phyloP scores from a whole-genome alignment of 1,284 basidiomycete genomes.

The Fomitiporia mediterranea region DNA sequence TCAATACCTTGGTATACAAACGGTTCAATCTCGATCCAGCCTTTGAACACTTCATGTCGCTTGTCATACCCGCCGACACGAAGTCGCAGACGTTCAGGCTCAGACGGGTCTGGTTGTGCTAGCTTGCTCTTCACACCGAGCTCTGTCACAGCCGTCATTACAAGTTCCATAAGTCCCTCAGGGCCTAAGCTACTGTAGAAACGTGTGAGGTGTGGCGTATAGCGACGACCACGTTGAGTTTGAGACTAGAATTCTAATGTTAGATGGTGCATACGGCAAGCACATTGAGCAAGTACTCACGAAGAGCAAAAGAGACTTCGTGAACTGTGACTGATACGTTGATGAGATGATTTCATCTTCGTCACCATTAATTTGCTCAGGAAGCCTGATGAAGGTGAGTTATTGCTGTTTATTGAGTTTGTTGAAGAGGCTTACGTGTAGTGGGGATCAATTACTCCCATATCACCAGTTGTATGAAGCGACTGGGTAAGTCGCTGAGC shows the following conservation, averaged over 20 bases:
- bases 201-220: conserved; percentile 68
- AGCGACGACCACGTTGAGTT: conserved; percentile 63
- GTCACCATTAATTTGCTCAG: conserved; percentile 38
- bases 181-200: conserved; percentile 65
- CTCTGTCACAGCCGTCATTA: conserved; percentile 46
- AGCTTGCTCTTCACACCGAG: conserved; percentile 50
- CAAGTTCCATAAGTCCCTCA: conserved; percentile 42
- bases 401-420: conserved; percentile 16
- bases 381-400: conserved; percentile 15
- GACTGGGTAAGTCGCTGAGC: conserved; percentile 69
- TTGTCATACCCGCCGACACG: conserved; percentile 61
- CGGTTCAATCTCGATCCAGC: conserved; percentile 62
- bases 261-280: conserved; percentile 4
- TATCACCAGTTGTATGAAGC: conserved; percentile 62
- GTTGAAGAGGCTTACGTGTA: too few relatives aligned
- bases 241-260: conserved; percentile 49
- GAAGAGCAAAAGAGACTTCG: conserved; percentile 56
- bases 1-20: conserved; percentile 42
- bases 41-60: conserved; percentile 58
- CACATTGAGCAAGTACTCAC: conserved; percentile 29
- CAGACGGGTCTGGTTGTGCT: conserved; percentile 27
- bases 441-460: conserved; percentile 54
- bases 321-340: conserved; percentile 49
- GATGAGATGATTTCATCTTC: conserved; percentile 53
- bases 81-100: conserved; percentile 34